Percentiles rank a stretch among this genome's conserved stretches.
Conservation (phyloP, 202 grass and related monocot species). For the Elaeis oleifera region DNA sequence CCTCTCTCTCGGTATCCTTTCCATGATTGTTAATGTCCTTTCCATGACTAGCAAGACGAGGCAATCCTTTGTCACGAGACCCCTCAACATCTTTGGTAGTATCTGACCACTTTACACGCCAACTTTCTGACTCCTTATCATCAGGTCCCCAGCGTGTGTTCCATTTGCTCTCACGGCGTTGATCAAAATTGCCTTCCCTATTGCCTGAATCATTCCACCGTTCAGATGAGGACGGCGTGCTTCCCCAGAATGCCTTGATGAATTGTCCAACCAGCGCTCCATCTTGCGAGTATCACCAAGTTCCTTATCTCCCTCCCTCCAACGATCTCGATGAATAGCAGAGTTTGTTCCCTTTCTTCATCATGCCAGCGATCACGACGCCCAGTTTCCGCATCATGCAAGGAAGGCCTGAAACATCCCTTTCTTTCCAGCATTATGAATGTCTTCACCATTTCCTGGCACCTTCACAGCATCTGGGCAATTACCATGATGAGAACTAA, state of each 20-base stretch:
- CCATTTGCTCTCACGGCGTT: constrained; percentile 85
- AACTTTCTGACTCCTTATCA: constrained; percentile 64
- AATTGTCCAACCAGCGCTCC: constrained; percentile 60
- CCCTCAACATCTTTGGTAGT: constrained; percentile 53
- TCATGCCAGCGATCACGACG: constrained; percentile 74
- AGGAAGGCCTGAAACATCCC: constrained; percentile 1
- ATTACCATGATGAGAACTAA: constrained; percentile 9
- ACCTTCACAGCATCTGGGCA: not conserved
- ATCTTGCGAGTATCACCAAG: constrained; percentile 52
- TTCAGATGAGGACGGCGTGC: constrained; percentile 45
- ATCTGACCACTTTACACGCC: constrained; percentile 61
- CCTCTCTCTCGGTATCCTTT: constrained; percentile 74
- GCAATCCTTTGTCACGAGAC: constrained; percentile 38
- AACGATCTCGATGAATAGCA: constrained; percentile 47
- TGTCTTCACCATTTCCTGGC: constrained; percentile 5
- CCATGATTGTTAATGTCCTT: constrained; percentile 60
- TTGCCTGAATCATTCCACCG: constrained; percentile 39
- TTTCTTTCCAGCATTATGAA: constrained; percentile 9
- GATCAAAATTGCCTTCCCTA: constrained; percentile 30
- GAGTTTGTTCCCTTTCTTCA: constrained; percentile 91
- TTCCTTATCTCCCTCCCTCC: constrained; percentile 76
- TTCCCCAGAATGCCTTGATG: constrained; percentile 48
- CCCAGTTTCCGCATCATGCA: constrained; percentile 37
- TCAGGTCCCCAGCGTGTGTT: constrained; percentile 63
- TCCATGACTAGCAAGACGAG: constrained; percentile 33